Evolutionary conservation across 78 protist species (phyloP), one percentile per base, ranked within the genome.

Genomic region (Isochrysis galbana): DNA sequence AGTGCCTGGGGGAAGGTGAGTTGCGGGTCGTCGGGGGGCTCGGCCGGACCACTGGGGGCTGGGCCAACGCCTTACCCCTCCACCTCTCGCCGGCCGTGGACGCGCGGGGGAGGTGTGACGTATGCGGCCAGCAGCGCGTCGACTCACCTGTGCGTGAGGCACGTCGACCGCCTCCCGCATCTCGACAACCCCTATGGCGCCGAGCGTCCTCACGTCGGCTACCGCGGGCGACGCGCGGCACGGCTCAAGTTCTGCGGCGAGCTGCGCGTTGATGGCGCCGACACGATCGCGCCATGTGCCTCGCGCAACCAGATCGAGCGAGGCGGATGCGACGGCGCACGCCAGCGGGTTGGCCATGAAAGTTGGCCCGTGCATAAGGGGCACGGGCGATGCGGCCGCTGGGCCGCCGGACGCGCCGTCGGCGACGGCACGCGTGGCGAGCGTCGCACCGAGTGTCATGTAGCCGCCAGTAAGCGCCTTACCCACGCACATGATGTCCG

Each of bases 401-500:
- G 3, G 46, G 47, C 84, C 84, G 44, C 84, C 84, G 14, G 84
- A 77, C 14, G 26, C 84, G 17, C 84, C 84, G 17, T 11, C 47
- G 32, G 84, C 84, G 32, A 77, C 84, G 34, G 29, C 44, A 0
- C 17, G 47, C 48, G 84, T 77, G 47, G 84, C 84, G 84, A 77
- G 47, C 34, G 84, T 77, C 32, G 84, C 84, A 29, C 84, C 84
- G 34, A 77, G 44, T 4, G 84, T 77, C 47, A 77, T 36, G 84
- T 77, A 77, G 14, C 84, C 84, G 0, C 84, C 84, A 32, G 84
- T 77, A 10, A 77, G 84, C 14, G 84, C 84, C 77, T 94, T 95
- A 1, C 95, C 88, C 39, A 96, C 46, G 70, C 91, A 82, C 51
- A 96, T 3, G 36, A 94, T 90, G 69, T 94, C 97, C n/a, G 97